phyloP scores from a whole-genome alignment of 768 basidiomycete genomes.

The Podaxis sp. region DNA sequence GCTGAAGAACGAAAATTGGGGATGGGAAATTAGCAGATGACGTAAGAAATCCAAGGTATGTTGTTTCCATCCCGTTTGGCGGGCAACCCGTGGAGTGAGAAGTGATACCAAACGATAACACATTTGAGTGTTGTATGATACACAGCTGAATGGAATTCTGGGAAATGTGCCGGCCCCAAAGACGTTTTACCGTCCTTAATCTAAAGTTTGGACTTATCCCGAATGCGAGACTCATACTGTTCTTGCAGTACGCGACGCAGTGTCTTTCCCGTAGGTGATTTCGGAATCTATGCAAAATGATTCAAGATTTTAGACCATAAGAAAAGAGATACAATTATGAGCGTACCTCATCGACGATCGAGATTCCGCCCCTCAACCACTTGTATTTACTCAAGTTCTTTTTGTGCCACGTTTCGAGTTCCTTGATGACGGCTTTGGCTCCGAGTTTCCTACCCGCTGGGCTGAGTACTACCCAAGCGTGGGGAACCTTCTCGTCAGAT shows the following conservation, averaged over 20 bases:
- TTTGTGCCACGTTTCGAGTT: constrained; percentile 57
- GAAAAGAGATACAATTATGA: background rate
- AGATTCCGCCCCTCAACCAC: constrained; percentile 70
- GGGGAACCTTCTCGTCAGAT: constrained; percentile 67
- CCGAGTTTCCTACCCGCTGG: constrained; percentile 47
- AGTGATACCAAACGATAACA: too few relatives aligned
- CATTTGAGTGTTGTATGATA: too few relatives aligned
- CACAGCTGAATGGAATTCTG: too few relatives aligned
- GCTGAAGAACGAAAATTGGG: too few relatives aligned
- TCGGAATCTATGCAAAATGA: constrained; percentile 51
- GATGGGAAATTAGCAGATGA: too few relatives aligned
- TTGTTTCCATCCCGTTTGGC: too few relatives aligned
- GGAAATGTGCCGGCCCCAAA: background rate
- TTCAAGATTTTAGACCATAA: background rate
- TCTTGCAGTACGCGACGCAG: constrained; percentile 60
- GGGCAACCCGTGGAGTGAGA: too few relatives aligned
- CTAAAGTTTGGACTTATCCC: background rate
- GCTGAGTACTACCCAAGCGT: constrained; percentile 76
- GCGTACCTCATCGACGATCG: constrained; percentile 43
- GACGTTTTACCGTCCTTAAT: background rate
- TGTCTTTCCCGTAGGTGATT: constrained; percentile 69
- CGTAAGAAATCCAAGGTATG: too few relatives aligned
- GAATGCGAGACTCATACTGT: constrained; percentile 36
- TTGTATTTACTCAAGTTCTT: constrained; percentile 67
- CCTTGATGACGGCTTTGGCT: constrained; percentile 30